Percentiles rank a stretch among this genome's conserved stretches.
phyloP scores from a whole-genome alignment of 1,284 basidiomycete species.

The Leccinum insigne region DNA sequence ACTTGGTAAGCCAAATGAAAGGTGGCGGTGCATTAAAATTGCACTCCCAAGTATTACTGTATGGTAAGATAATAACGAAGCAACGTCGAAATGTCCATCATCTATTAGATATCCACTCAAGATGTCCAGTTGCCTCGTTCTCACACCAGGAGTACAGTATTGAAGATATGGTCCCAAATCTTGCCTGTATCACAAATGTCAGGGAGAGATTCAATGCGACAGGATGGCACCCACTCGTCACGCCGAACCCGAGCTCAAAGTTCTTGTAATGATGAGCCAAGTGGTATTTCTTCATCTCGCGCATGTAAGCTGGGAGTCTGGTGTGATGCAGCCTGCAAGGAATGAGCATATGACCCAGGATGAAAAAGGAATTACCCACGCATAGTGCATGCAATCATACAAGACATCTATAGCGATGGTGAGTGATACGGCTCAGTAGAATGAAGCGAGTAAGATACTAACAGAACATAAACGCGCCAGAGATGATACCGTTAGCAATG shows the following conservation, averaged over 20 bases:
- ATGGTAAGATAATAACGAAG: constrained; percentile 1
- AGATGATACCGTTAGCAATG: constrained; percentile 92
- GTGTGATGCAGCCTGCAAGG: constrained; percentile 77
- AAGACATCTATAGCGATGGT: constrained; percentile 59
- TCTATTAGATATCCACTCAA: constrained; percentile 1
- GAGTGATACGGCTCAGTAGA: constrained; percentile 5
- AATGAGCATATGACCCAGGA: constrained; percentile 5
- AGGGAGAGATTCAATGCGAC: constrained; percentile 5
- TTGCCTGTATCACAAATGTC: constrained; percentile 53
- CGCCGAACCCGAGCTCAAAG: constrained; percentile 96
- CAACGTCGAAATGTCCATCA: constrained; percentile 4
- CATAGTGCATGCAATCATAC: constrained; percentile 94
- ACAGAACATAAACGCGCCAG: constrained; percentile 93
- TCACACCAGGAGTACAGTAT: constrained; percentile 72
- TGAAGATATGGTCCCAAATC: constrained; percentile 95
- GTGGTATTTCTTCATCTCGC: constrained; percentile 96
- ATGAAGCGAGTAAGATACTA: constrained; percentile 32
- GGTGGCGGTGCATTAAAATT: constrained; percentile 23
- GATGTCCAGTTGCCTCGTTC: not conserved
- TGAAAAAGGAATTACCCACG: constrained; percentile 47
- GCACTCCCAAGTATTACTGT: constrained; percentile 9
- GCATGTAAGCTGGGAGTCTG: constrained; percentile 85
- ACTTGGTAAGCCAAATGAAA: not conserved
- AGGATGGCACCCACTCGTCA: constrained; percentile 65
- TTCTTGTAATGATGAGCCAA: constrained; percentile 99